Evolutionary conservation across 2,329 filamentous ascomycete genomes (phyloP), one percentile per base, ranked within the genome.

Genomic region (Colletotrichum navitas): DNA sequence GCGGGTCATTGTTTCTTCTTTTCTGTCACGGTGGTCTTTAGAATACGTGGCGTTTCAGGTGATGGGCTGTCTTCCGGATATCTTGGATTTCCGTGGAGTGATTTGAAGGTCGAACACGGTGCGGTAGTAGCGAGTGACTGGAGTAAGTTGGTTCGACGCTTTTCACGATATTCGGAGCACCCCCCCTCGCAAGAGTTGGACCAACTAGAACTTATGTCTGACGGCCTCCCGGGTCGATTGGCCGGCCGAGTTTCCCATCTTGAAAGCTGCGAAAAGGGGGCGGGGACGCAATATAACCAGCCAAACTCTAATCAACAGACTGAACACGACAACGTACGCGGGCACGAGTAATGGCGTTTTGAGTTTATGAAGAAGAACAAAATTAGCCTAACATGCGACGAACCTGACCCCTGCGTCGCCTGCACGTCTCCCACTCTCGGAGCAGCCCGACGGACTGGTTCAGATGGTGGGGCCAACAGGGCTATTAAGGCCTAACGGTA

Each of bases 51-150:
- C 12, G 34, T 26, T 26, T 52, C 26, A 16, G n/a, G 26, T 2
- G 34, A 21, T 3, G 26, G 8, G 26, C 5, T 16, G 2, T 7
- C n/a, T 24, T 24, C 16, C 34, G 3, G n/a, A 16, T 2, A 43
- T 16, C 11, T 12, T 26, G 14, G 5, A 52, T 18, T 6, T 14
- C 24, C 2, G 60, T n/a, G 43, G 29, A 39, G 12, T 8, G 24
- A 5, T 6, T 12, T 24, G 7, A 24, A 11, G 24, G 3, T 26
- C 32, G 12, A 4, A 8, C 26, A 63, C 3, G 47, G 18, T 6
- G 32, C 52, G 11, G 45, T 36, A 16, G 24, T 47, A 63, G 43
- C 36, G 61, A 63, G 34, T 32, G 61, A 63, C 61, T 55, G 36
- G 16, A n/a, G 47, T 63, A 11, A 45, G 49, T 63, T 43, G 29